Evolutionary conservation across 2,329 filamentous ascomycete genomes (phyloP).

Genomic region (Talaromyces sp.): DNA sequence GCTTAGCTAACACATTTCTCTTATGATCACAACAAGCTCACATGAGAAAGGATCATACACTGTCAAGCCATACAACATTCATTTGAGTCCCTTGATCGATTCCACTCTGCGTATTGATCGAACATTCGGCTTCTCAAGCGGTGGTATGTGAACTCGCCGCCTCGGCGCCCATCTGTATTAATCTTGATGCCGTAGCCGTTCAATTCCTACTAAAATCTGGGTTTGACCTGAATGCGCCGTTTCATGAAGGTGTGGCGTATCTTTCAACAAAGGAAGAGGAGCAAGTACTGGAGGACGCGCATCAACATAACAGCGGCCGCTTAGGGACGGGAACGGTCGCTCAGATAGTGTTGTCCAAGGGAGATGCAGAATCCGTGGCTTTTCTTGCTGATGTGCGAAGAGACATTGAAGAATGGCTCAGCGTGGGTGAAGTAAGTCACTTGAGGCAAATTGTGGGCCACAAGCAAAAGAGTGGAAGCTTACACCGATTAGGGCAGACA

Average conservation of each 20-base stretch:
- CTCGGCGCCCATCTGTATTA: neutral
- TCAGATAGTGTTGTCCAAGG: constrained; percentile 48
- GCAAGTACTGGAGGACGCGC: constrained; percentile 45
- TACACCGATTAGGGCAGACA: constrained; percentile 24
- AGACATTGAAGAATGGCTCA: constrained; percentile 49
- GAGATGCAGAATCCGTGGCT: constrained; percentile 52
- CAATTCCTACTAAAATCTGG: constrained; percentile 59
- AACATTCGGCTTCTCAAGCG: constrained; percentile 57
- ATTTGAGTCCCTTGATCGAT: constrained; percentile 56
- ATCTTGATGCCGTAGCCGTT: constrained; percentile 42
- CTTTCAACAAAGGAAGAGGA: constrained; percentile 55
- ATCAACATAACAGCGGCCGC: constrained; percentile 33
- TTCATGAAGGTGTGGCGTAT: constrained; percentile 59
- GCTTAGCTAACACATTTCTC: neutral
- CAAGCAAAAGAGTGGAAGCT: neutral
- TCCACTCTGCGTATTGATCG: constrained; percentile 57
- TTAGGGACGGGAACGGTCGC: constrained; percentile 30
- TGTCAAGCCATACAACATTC: constrained; percentile 63
- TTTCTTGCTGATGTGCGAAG: constrained; percentile 49
- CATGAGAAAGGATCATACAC: constrained; percentile 48
- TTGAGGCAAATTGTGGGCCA: constrained; percentile 12
- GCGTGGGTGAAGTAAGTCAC: constrained; percentile 22
- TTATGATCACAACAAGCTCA: neutral
- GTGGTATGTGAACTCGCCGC: constrained; percentile 42
- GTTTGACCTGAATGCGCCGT: constrained; percentile 58